Percentiles rank a stretch among this genome's conserved stretches.
phyloP scores from a whole-genome alignment of 495 filamentous ascomycete genomes.

The Aspergillus coremiiformis region DNA sequence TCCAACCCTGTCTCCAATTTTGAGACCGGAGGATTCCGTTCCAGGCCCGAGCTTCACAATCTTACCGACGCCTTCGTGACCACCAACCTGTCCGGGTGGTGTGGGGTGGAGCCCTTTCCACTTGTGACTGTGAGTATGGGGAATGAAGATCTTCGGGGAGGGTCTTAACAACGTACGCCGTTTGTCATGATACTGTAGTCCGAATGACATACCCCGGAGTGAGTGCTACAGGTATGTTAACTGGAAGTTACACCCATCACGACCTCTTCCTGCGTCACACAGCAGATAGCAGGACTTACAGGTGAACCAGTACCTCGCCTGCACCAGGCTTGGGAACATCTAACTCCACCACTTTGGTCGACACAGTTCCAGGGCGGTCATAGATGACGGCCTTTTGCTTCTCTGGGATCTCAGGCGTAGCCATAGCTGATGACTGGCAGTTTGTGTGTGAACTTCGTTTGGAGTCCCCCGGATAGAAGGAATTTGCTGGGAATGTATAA shows the following conservation, averaged over 20 bases:
- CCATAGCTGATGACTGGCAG: conserved; percentile 20
- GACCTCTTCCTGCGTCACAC: not conserved
- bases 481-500: not conserved
- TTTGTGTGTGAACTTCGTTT: not conserved
- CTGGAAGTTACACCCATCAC: not conserved
- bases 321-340: conserved; percentile 58
- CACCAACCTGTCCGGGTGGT: conserved; percentile 56
- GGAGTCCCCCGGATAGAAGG: too few relatives aligned
- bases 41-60: conserved; percentile 53
- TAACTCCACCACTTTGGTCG: conserved; percentile 59
- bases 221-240: conserved; percentile 41
- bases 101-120: conserved; percentile 54
- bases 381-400: conserved; percentile 64
- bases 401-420: conserved; percentile 43
- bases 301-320: conserved; percentile 59
- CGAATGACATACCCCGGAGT: conserved; percentile 65
- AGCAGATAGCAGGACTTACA: conserved; percentile 32
- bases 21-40: conserved; percentile 45
- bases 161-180: conserved; percentile 6
- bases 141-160: not conserved
- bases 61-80: conserved; percentile 55
- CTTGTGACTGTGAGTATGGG: conserved; percentile 18
- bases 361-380: conserved; percentile 60
- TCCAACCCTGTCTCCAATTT: conserved; percentile 60
- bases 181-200: conserved; percentile 59